Percentiles rank a stretch among this genome's conserved stretches.
These are phyloP conservation scores for Pachyrhizus erosus DNA, from an alignment of 306 rosid genomes.

Conservation along the genomic window DNA sequence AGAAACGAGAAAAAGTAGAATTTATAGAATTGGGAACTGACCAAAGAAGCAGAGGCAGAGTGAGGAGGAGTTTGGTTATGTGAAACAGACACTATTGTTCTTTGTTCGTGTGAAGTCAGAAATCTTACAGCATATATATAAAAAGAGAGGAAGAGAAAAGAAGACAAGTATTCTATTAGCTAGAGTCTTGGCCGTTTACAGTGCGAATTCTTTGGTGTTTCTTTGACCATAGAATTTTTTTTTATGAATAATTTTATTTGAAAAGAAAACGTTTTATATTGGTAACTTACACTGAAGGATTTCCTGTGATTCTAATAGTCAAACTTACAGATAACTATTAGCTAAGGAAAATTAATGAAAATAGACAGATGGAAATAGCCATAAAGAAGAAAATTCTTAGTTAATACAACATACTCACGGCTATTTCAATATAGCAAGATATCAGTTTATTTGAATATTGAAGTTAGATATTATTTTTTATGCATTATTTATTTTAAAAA, in stretches of 20 bases:
- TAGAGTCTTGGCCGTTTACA: background rate
- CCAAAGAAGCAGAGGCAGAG: constrained; percentile 36
- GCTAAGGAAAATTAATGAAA: constrained; percentile 1
- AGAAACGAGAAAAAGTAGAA: background rate
- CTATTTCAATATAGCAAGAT: background rate
- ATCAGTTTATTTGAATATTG: background rate
- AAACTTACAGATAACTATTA: constrained; percentile 8
- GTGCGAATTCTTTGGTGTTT: constrained; percentile 32
- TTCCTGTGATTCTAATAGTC: background rate
- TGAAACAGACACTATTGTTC: constrained; percentile 17
- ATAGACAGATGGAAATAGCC: background rate
- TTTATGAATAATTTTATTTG: background rate
- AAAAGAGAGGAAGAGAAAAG: background rate
- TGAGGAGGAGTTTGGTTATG: background rate
- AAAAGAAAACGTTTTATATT: background rate
- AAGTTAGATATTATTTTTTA: background rate
- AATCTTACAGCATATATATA: constrained; percentile 2
- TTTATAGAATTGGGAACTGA: constrained; percentile 10
- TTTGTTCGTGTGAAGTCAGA: constrained; percentile 32
- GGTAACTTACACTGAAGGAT: background rate
- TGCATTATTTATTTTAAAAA: background rate
- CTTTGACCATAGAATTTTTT: background rate
- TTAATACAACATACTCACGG: background rate
- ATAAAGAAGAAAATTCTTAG: background rate
- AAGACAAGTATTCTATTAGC: constrained; percentile 2